Evolutionary conservation across 2,329 filamentous ascomycete species (phyloP), one percentile per base, ranked within the genome.

Genomic region (Hypoxylon sp.): DNA sequence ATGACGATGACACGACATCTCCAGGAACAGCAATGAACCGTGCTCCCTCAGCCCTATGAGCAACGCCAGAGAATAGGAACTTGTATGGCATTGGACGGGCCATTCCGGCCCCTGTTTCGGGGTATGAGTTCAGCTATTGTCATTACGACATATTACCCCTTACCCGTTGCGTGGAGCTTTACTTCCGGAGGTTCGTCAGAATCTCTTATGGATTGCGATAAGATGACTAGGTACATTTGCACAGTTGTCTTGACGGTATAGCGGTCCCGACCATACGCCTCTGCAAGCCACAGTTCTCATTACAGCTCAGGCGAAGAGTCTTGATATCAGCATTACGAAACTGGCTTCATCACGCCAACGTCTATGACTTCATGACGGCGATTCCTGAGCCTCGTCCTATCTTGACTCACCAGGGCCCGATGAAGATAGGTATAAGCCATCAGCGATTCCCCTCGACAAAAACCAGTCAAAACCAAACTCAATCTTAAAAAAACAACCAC

Each of bases 271-370:
- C 3, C 35, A 5, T 5, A 9, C 14, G 5, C 29, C 33, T n/a
- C 26, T 53, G 54, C 35, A 59, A 59, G 59, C 59, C 54, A 57
- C 39, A 53, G 35, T 4, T 42, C 44, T 48, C 24, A 14, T 58
- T 26, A 24, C 51, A 1, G 31, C 3, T 9, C 3, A 6, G 2
- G 46, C 6, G 1, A 14, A 0, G 39, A 47, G 51, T 67, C 64
- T 59, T 67, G 67, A 67, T 60, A 65, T 70, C 67, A 65, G 39
- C 6, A 70, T 67, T 67, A 67, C 64, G 67, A 59, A 70, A 70
- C 37, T 3, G 19, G 14, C 14, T 33, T 22, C 35, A 57, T 67
- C 39, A 54, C 67, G 22, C 37, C 55, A 29, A 26, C 37, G 19
- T 61, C 63, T 61, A 67, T 69, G 65, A 69, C 67, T 57, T 66